Base-by-base conservation (phyloP, 1,284 basidiomycete genomes). In the Irpex sp. region DNA sequence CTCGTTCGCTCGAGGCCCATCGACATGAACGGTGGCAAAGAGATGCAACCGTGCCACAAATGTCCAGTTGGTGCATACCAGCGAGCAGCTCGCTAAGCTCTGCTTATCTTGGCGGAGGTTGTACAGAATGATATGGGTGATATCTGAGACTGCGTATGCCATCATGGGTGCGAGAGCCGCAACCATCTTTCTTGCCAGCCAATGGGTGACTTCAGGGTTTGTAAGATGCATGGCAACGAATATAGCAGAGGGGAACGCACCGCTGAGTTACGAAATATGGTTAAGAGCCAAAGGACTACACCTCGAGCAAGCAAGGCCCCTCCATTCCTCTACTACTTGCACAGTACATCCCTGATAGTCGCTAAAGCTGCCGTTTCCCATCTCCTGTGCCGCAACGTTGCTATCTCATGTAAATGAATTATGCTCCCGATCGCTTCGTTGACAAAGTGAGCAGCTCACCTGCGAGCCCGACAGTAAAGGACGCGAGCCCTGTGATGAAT, bases 111-210 rank as follows among this genome's bases (percentile, higher is more conserved):
- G 48, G 56, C 64, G 55, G n/a, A 65, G 58, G 56, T 65, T 59
- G 48, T 65, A 63, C 17, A 66, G 44, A 36, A 66, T 63, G 48
- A 54, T 34, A 54, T 65, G 64, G 31, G 59, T 60, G 31, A 66
- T 48, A 40, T 66, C 65, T 11, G 58, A 13, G 21, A 56, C 54
- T 17, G 11, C 31, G 54, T 56, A 56, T 15, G 54, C n/a, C 34
- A 5, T 31, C 19, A 26, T 15, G 7, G 13, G 21, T 34, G 54
- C 11, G 21, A 11, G 31, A 11, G 9, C 21, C 26, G n/a, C 8
- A 5, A 26, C 21, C 31, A 9, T 9, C 6, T 17, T 6, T 56
- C 19, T 36, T 34, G 54, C 6, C 26, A 34, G 31, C 54, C 26
- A 26, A 56, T 21, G 11, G 11, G 11, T 44, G 40, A 15, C 40